phyloP scores from a whole-genome alignment of 805 yeast genomes.

The Spathaspora sp. region DNA sequence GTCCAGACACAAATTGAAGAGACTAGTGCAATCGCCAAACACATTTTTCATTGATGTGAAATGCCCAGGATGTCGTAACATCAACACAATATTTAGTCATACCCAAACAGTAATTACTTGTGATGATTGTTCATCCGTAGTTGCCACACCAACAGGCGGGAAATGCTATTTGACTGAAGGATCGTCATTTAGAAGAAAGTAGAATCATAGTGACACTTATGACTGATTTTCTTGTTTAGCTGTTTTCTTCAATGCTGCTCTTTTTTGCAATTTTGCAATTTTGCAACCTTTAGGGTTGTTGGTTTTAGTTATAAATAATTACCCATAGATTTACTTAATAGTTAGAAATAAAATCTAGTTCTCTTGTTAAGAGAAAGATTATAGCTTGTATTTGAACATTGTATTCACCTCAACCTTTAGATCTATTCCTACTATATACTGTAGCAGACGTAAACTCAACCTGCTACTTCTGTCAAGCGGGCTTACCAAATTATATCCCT shows the following conservation, averaged over 20 bases:
- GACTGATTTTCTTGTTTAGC: neutral
- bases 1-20: conserved; percentile 35
- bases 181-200: conserved; percentile 39
- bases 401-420: too few relatives aligned
- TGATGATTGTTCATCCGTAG: conserved; percentile 37
- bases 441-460: neutral
- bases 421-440: too few relatives aligned
- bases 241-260: neutral
- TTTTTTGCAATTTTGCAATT: neutral
- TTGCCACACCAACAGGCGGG: conserved; percentile 42
- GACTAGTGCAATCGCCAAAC: conserved; percentile 39
- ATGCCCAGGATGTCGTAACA: conserved; percentile 40
- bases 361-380: neutral
- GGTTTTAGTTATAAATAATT: too few relatives aligned
- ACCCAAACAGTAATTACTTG: conserved; percentile 42
- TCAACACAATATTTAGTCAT: conserved; percentile 40
- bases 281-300: neutral
- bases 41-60: conserved; percentile 41
- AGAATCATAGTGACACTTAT: conserved; percentile 2
- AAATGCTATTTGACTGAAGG: conserved; percentile 43
- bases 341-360: neutral
- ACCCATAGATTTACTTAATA: too few relatives aligned
- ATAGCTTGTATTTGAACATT: too few relatives aligned
- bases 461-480: neutral
- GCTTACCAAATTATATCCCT: neutral